phyloP scores from a whole-genome alignment of 441 rosid species.

The Adansonia grandidieri region DNA sequence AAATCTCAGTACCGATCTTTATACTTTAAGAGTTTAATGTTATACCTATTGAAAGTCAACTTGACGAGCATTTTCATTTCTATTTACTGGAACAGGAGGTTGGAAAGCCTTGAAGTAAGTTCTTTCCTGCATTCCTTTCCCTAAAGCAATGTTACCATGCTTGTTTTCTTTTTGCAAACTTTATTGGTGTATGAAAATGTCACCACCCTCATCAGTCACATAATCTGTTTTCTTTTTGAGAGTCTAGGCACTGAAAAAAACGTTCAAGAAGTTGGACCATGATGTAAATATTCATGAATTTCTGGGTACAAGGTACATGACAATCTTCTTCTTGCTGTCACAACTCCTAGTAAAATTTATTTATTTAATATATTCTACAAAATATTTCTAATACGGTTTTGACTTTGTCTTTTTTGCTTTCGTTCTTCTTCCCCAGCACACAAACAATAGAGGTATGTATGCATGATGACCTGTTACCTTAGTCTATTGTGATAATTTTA shows the following conservation, averaged over 20 bases:
- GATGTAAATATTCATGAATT: conserved; percentile 78
- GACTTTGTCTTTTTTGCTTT: conserved; percentile 24
- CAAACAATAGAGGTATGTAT: conserved; percentile 67
- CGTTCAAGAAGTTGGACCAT: conserved; percentile 77
- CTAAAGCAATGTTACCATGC: neutral
- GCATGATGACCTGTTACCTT: conserved; percentile 11
- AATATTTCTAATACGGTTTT: conserved; percentile 23
- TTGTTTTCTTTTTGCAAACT: conserved; percentile 7
- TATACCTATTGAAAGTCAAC: conserved; percentile 6
- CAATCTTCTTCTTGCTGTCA: conserved; percentile 13
- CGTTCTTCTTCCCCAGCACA: conserved; percentile 53
- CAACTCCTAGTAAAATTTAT: neutral
- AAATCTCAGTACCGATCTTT: neutral
- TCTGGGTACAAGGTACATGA: conserved; percentile 63
- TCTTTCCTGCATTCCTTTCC: conserved; percentile 25
- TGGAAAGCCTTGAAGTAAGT: conserved; percentile 88
- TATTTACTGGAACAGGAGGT: conserved; percentile 59
- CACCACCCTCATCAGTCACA: conserved; percentile 17
- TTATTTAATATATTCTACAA: conserved; percentile 2
- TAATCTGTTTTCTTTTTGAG: conserved; percentile 44
- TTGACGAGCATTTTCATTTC: conserved; percentile 19
- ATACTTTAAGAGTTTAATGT: conserved; percentile 18
- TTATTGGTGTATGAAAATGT: neutral
- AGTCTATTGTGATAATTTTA: conserved; percentile 12
- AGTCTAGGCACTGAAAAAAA: conserved; percentile 76